Percentiles rank a stretch among this genome's conserved stretches.
phyloP scores from a whole-genome alignment of 2,329 filamentous ascomycete species.

The Colletotrichum orchidophilum region DNA sequence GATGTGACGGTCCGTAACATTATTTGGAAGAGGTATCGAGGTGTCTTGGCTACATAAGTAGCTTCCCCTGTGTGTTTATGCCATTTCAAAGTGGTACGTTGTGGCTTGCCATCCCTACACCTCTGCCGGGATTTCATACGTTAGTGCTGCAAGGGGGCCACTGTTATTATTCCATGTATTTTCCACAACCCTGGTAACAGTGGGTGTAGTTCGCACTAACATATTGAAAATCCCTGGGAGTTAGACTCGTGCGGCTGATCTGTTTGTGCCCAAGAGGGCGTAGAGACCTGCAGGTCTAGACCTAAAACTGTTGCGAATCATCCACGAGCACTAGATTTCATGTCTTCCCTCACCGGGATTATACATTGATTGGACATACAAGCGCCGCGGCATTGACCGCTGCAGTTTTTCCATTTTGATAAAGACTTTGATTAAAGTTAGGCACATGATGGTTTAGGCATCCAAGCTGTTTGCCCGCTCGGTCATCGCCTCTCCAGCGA shows the following conservation, averaged over 20 bases:
- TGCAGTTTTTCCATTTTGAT: not conserved
- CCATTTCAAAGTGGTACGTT: not conserved
- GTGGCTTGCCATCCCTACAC: not conserved
- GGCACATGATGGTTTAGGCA: not conserved
- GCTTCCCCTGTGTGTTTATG: not conserved
- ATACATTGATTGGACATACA: not conserved
- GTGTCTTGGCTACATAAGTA: not conserved
- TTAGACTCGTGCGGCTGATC: not conserved
- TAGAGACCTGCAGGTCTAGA: not conserved
- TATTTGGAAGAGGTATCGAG: not conserved
- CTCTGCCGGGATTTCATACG: no score
- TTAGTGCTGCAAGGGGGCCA: no score
- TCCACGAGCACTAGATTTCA: not conserved
- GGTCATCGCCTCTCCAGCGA: no score
- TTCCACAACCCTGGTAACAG: no score
- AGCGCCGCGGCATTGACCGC: not conserved
- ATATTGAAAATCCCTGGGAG: no score
- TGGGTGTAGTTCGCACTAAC: no score
- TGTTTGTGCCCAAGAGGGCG: not conserved
- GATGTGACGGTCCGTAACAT: no score
- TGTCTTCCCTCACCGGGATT: not conserved
- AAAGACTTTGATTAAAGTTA: not conserved
- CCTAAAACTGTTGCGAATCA: not conserved
- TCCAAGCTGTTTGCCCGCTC: not conserved
- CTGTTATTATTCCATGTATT: no score